Evolutionary conservation across 1,284 basidiomycete genomes (phyloP).

Genomic region (Tylopilus sp.): DNA sequence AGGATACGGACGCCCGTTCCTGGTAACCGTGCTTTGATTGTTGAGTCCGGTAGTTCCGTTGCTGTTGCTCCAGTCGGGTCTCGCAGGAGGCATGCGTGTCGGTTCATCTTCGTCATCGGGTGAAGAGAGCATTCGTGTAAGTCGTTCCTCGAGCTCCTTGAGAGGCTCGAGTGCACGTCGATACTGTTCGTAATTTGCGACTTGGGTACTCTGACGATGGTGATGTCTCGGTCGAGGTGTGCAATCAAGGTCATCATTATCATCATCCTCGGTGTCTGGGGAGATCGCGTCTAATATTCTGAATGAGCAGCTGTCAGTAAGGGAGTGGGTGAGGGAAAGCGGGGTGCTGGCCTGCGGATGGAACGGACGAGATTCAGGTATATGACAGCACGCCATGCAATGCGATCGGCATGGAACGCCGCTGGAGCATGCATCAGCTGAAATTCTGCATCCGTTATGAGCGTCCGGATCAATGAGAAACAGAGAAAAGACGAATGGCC

Average conservation of each 20-base stretch:
- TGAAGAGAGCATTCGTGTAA: constrained; percentile 59
- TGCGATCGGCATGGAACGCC: constrained; percentile 68
- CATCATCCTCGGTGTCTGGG: constrained; percentile 49
- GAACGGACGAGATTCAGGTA: constrained; percentile 80
- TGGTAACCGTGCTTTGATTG: constrained; percentile 12
- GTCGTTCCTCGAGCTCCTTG: constrained; percentile 57
- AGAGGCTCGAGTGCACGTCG: constrained; percentile 58
- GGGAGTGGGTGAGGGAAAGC: not conserved
- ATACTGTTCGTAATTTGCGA: constrained; percentile 59
- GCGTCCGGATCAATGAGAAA: constrained; percentile 5
- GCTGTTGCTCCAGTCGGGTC: constrained; percentile 35
- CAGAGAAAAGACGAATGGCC: constrained; percentile 1
- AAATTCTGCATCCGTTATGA: constrained; percentile 53
- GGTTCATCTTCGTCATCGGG: constrained; percentile 57
- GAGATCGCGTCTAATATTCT: constrained; percentile 76
- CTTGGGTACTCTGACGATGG: constrained; percentile 45
- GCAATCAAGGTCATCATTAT: constrained; percentile 48
- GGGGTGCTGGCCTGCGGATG: constrained; percentile 52
- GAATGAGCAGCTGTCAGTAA: constrained; percentile 6
- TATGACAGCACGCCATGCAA: constrained; percentile 79
- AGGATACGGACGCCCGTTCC: constrained; percentile 44
- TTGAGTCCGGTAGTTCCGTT: constrained; percentile 17
- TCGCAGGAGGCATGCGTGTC: constrained; percentile 39
- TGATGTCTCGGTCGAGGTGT: constrained; percentile 46
- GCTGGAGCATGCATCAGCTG: constrained; percentile 70